Percentiles rank a stretch among this genome's conserved stretches.
Evolutionary conservation across 306 rosid genomes (phyloP).

Genomic region (Cicer yamashitae): DNA sequence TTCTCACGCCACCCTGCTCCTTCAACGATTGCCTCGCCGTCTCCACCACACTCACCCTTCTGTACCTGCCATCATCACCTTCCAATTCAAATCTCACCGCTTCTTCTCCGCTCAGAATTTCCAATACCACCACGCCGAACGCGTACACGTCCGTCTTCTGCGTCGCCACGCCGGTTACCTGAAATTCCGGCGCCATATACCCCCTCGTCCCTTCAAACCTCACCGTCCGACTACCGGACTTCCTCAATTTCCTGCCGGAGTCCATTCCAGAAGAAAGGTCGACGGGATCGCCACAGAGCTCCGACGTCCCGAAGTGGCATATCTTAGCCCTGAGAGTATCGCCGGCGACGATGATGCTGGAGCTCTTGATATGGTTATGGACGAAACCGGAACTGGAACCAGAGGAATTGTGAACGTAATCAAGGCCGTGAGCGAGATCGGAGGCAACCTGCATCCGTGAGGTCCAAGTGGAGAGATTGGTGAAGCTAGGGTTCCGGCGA

Average conservation of each 20-base stretch:
- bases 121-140: constrained; percentile 85
- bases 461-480: constrained; percentile 75
- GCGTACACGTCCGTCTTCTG: constrained; percentile 88
- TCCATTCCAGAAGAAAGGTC: neutral
- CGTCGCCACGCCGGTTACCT: constrained; percentile 61
- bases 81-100: constrained; percentile 61
- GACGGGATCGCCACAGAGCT: constrained; percentile 67
- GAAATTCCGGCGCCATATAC: constrained; percentile 91
- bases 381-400: constrained; percentile 62
- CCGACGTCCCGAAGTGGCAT: constrained; percentile 90
- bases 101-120: constrained; percentile 81
- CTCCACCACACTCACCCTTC: constrained; percentile 72
- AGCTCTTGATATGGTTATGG: constrained; percentile 83
- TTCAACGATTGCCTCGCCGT: constrained; percentile 66
- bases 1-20: constrained; percentile 58
- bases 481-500: constrained; percentile 74
- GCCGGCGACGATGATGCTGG: constrained; percentile 68
- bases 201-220: constrained; percentile 88
- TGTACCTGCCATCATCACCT: constrained; percentile 53
- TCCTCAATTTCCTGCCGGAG: constrained; percentile 17
- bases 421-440: constrained; percentile 91
- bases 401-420: constrained; percentile 80
- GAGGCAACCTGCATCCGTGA: constrained; percentile 80
- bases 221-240: constrained; percentile 51
- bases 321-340: constrained; percentile 58